A percentile compares a stretch with the other conserved stretches of the same genome.
Evolutionary conservation across 257 asterid genomes (phyloP).

Genomic region (Plantago major): DNA sequence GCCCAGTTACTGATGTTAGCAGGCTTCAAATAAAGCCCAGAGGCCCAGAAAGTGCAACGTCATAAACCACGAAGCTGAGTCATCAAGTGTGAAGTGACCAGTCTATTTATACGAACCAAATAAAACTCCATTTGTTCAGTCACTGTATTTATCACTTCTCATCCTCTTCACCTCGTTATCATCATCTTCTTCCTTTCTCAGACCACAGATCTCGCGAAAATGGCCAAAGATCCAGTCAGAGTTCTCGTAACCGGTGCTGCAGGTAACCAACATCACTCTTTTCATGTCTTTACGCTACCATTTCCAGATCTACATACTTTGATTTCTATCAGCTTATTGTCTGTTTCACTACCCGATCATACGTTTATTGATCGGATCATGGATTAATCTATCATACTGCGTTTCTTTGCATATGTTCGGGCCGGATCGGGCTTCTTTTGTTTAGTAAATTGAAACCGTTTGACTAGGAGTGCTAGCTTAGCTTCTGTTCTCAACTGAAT

Average conservation of each 20-base stretch:
- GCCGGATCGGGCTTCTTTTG: neutral
- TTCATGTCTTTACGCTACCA: neutral
- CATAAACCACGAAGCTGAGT: too few relatives aligned
- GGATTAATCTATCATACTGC: neutral
- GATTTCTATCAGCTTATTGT: neutral
- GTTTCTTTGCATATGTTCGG: neutral
- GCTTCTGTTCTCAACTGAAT: too few relatives aligned
- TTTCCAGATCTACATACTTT: conserved; percentile 17
- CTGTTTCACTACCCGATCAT: neutral
- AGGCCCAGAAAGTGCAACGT: too few relatives aligned
- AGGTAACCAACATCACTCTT: conserved; percentile 28
- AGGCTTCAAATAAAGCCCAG: too few relatives aligned
- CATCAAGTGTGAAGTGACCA: too few relatives aligned
- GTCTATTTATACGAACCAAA: too few relatives aligned
- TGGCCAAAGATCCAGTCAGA: conserved; percentile 79
- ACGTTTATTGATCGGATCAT: conserved; percentile 12
- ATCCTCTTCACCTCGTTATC: conserved; percentile 13
- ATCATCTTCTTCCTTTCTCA: conserved; percentile 10
- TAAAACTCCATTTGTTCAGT: neutral
- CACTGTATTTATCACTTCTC: neutral
- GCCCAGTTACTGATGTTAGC: too few relatives aligned
- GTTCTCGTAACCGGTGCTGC: conserved; percentile 94
- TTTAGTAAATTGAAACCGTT: neutral
- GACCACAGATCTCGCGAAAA: conserved; percentile 31
- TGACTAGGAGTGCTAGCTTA: too few relatives aligned